A percentile compares a stretch with the other conserved stretches of the same genome.
Evolutionary conservation across 2,329 filamentous ascomycete species (phyloP).

Genomic region (Arachnomyces sp.): DNA sequence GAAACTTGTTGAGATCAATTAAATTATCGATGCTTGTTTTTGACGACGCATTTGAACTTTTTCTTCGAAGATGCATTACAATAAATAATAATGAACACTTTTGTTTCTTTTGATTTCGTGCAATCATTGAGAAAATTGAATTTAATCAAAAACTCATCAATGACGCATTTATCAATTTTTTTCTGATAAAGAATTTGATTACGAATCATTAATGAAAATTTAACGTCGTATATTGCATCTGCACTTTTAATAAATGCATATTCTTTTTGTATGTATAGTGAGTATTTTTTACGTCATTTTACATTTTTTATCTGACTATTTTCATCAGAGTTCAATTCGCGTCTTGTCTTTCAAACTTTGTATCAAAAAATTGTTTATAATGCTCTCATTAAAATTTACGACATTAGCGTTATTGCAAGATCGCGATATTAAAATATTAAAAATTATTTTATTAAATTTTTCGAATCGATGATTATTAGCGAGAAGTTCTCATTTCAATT

Average conservation of each 20-base stretch:
- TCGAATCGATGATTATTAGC: constrained; percentile 1
- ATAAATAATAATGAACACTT: background rate
- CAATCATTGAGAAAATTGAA: constrained; percentile 1
- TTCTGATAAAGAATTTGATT: background rate
- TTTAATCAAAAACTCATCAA: background rate
- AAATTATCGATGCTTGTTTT: background rate
- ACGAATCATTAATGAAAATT: constrained; percentile 1
- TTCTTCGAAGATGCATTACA: constrained; percentile 2
- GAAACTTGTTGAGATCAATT: background rate
- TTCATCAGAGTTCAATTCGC: constrained; percentile 11
- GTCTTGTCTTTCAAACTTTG: constrained; percentile 9
- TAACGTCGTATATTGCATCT: constrained; percentile 6
- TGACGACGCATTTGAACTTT: background rate
- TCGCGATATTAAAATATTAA: constrained; percentile 1
- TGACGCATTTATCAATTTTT: background rate
- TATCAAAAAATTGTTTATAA: constrained; percentile 6
- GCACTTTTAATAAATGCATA: constrained; percentile 17
- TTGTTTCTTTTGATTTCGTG: constrained; percentile 2
- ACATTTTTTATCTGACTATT: background rate
- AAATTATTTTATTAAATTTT: background rate
- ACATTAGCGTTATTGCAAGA: background rate
- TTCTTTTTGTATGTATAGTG: constrained; percentile 11
- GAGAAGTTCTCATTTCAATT: background rate
- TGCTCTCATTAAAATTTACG: constrained; percentile 3
- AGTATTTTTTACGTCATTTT: background rate